These are phyloP conservation scores for Exophiala phaeomuriformis DNA, from an alignment of 2,329 filamentous ascomycete genomes.

Conservation along the genomic window DNA sequence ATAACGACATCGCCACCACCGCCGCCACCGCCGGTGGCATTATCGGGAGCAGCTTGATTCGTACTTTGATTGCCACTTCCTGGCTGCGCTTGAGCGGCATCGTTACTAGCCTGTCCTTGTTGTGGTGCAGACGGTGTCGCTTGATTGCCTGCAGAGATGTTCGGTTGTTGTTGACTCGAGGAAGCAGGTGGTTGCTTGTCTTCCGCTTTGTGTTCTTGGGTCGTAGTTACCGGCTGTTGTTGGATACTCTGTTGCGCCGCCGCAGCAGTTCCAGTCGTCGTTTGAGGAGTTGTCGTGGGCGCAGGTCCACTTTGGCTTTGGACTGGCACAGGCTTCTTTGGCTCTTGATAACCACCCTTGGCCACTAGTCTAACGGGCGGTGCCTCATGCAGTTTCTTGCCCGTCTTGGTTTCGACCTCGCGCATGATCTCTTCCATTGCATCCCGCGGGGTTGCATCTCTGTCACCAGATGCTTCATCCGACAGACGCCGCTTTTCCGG, in stretches of 20 bases:
- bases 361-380: conserved; percentile 64
- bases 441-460: conserved; percentile 15
- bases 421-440: conserved; percentile 64
- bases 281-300: conserved; percentile 4
- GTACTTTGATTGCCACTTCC: conserved; percentile 1
- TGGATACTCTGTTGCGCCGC: not conserved
- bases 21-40: conserved; percentile 23
- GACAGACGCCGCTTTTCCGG: conserved; percentile 14
- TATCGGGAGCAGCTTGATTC: not conserved
- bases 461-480: conserved; percentile 3
- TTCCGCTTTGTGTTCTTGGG: not conserved
- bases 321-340: conserved; percentile 25
- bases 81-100: conserved; percentile 1
- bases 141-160: not conserved
- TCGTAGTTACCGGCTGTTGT: conserved; percentile 31
- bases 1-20: conserved; percentile 46
- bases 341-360: conserved; percentile 66
- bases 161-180: conserved; percentile 1
- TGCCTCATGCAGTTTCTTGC: conserved; percentile 57
- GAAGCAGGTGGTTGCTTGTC: not conserved
- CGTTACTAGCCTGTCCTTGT: not conserved
- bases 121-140: conserved; percentile 2
- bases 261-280: conserved; percentile 1
- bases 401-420: conserved; percentile 65
- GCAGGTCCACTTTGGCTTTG: not conserved